Conservation (phyloP, 75 land plant genomes). For the Azolla pinnata region DNA sequence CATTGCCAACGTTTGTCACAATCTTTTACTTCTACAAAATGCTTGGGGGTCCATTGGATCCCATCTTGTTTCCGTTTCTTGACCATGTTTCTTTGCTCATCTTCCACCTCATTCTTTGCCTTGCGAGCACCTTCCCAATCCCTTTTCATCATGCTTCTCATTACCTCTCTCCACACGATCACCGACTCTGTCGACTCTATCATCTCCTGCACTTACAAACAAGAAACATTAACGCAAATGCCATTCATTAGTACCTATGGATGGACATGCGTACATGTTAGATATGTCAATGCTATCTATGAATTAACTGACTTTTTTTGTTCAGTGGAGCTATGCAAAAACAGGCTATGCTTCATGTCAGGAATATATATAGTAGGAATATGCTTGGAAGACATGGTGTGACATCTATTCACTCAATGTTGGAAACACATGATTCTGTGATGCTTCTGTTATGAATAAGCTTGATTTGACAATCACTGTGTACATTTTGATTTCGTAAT, state of each 20-base stretch:
- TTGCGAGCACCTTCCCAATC: slow-evolving; percentile 63
- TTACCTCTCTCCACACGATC: slow-evolving; percentile 58
- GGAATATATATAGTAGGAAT: too few relatives aligned
- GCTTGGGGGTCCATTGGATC: slow-evolving; percentile 53
- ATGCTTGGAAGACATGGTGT: too few relatives aligned
- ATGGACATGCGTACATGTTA: background rate
- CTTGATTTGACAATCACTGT: background rate
- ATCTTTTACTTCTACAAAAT: slow-evolving; percentile 23
- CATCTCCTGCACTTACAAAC: slow-evolving; percentile 35
- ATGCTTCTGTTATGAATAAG: background rate
- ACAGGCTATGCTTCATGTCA: too few relatives aligned
- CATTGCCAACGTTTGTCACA: slow-evolving; percentile 3
- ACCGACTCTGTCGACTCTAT: slow-evolving; percentile 51
- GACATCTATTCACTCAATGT: background rate
- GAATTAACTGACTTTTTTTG: too few relatives aligned
- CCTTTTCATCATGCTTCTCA: slow-evolving; percentile 39
- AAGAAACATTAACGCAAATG: background rate
- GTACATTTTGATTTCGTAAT: slow-evolving; percentile 47
- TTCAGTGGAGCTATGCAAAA: too few relatives aligned
- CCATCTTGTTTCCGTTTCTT: slow-evolving; percentile 30
- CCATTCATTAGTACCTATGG: background rate
- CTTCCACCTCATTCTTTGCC: slow-evolving; percentile 59
- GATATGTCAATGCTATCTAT: too few relatives aligned
- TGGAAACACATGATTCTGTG: background rate
- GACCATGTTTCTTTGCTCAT: slow-evolving; percentile 33